Evolutionary conservation across 1,284 basidiomycete genomes (phyloP), one percentile per base, ranked within the genome.

Genomic region (Termitomyces sp.): DNA sequence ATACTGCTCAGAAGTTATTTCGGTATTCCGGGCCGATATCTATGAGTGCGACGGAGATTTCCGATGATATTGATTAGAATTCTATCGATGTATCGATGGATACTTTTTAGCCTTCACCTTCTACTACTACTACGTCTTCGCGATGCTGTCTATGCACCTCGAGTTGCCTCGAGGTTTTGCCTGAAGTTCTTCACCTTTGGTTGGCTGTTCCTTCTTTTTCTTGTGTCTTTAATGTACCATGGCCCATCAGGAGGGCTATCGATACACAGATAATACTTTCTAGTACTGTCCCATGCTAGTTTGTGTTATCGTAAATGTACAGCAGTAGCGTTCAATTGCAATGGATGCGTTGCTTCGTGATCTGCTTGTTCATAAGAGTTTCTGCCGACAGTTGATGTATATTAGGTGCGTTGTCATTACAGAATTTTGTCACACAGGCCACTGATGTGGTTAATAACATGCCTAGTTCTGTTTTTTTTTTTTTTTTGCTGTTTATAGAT

Each of bases 251-350:
- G 21, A n/a, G 14, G 30, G n/a, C 11, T 34, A n/a, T 46, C 42
- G 40, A 51, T 50, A 35, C 38, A 28, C 44, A 46, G 48, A 54
- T 54, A 28, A 35, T 44, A 38, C 39, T 34, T 31, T 35, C 46
- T 16, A 37, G 33, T 50, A 35, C 41, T 50, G 24, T 43, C 31
- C n/a, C n/a, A n/a, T 46, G 44, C 39, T 33, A 40, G 38, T n/a
- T 41, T 31, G 30, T 50, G 19, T 41, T 53, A 19, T 39, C 37
- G 21, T 48, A 24, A 7, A 38, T 50, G 35, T 45, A 43, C 28
- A 34, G 24, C 38, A 35, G 44, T 54, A 52, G 52, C 43, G 49
- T 54, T 52, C 53, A 46, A 46, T 46, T 37, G 21, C 28, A 54
- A 40, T 47, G 35, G n/a, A 30, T 51, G 35, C 11, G 31, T 54